Evolutionary conservation across 495 filamentous ascomycete genomes (phyloP).

Genomic region (Penicillium malachiteum): DNA sequence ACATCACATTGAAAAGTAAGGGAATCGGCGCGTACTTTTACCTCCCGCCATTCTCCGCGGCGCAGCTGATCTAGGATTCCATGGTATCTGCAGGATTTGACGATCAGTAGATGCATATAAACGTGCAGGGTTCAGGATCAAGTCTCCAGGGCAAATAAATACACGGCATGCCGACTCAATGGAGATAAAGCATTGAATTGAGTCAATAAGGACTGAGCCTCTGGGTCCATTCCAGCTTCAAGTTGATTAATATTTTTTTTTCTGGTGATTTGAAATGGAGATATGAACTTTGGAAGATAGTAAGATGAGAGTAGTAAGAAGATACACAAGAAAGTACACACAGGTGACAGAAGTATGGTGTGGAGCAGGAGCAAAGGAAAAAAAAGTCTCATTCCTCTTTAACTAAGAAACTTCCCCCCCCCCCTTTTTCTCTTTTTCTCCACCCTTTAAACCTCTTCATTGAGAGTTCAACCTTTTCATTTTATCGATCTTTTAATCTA

Average conservation of each 20-base stretch:
- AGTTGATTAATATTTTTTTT: not conserved
- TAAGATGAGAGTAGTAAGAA: not conserved
- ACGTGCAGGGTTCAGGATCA: too few relatives aligned
- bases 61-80: constrained; percentile 29
- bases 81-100: constrained; percentile 19
- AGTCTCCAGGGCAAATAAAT: not conserved
- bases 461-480: not conserved
- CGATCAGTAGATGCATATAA: not conserved
- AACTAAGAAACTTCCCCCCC: not conserved
- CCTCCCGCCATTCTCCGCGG: constrained; percentile 33
- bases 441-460: not conserved
- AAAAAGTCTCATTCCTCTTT: not conserved
- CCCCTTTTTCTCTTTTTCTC: not conserved
- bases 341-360: not conserved
- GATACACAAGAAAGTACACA: not conserved
- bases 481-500: not conserved
- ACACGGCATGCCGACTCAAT: not conserved
- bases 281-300: too few relatives aligned
- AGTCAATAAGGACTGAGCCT: not conserved
- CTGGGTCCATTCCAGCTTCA: not conserved
- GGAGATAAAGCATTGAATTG: not conserved
- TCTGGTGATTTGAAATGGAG: not conserved
- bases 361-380: not conserved
- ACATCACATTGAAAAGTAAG: constrained; percentile 34
- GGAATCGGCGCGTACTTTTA: constrained; percentile 20